phyloP scores from a whole-genome alignment of 306 rosid genomes.

The Quercus parvula region DNA sequence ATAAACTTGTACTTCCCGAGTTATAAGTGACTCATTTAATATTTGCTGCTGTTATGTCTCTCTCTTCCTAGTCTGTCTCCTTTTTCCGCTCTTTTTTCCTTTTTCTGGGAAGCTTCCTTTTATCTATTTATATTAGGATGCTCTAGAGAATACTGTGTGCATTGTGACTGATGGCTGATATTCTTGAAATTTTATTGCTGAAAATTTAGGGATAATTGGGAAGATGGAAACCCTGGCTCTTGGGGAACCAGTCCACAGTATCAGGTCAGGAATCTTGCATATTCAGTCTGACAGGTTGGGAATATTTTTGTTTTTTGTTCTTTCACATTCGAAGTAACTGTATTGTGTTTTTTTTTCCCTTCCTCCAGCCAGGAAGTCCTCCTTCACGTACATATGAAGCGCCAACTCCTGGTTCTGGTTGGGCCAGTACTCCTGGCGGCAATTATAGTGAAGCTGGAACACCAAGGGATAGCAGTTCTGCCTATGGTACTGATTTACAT shows the following conservation, averaged over 20 bases:
- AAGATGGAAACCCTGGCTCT: conserved; percentile 96
- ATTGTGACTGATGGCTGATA: conserved; percentile 20
- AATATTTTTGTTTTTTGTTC: neutral
- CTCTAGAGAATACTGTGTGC: neutral
- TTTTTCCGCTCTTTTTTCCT: neutral
- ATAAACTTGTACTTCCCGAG: too few species aligned
- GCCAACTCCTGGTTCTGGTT: conserved; percentile 99
- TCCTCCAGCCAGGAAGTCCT: conserved; percentile 88
- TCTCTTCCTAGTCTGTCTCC: too few species aligned
- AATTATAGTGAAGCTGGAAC: conserved; percentile 95
- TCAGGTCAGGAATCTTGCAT: conserved; percentile 53
- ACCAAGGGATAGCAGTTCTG: conserved; percentile 65
- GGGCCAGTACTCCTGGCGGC: conserved; percentile 95
- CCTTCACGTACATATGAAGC: conserved; percentile 92
- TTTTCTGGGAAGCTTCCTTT: neutral
- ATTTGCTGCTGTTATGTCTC: too few species aligned
- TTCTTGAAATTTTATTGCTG: conserved; percentile 18
- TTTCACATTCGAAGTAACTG: neutral
- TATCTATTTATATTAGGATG: too few species aligned
- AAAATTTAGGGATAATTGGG: conserved; percentile 86
- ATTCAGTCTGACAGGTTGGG: conserved; percentile 2
- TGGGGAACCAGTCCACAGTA: conserved; percentile 96
- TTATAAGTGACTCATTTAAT: too few species aligned
- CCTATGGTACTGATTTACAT: conserved; percentile 49
- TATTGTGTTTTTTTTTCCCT: neutral